Base-by-base conservation (phyloP, 306 rosid genomes). In the Trifolium pratense region DNA sequence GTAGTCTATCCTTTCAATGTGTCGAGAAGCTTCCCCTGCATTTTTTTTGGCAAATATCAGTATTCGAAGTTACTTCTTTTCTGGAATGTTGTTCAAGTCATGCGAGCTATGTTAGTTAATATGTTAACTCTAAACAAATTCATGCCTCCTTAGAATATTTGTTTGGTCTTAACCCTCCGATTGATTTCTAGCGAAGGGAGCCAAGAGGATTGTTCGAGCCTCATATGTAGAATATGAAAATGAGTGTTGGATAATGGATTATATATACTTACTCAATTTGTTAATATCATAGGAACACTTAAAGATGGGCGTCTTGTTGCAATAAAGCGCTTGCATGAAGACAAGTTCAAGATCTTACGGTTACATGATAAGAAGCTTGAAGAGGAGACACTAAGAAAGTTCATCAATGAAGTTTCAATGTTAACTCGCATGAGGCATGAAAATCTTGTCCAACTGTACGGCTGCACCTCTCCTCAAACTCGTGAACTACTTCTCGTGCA, bases 401-500 rank as follows among this genome's bases (percentile, higher is more conserved):
- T 91, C 73, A 79, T 78, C 75, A 84, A 84, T 45, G 97, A 91
- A 78, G 75, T 86, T 40, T 70, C 21, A 10, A 76, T 84, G 72
- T 78, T 89, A 45, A 77, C 92, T 29, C 52, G 68, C 42, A 34
- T 87, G 48, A 87, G 83, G 12, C 97, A 89, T 64, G 77, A 14
- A 57, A 86, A 89, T 79, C 96, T 91, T 17, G 93, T 91, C 29
- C 78, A 73, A 43, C 87, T 89, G 8, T 87, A 84, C 48, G 96
- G 97, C 46, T 87, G 87, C 88, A 86, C 92, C 43, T 82, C 96
- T 32, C 86, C 82, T 34, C 83, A 63, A 14, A 61, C 83, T 57
- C 84, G 70, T 0, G 96, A 86, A 68, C 88, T 89, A 39, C 87
- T 87, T 37, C 87, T 91, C 5, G 96, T 89, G 49, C 87, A 89